Base-by-base conservation (phyloP, 805 yeast genomes). In the Saccharomycopsis sp. region DNA sequence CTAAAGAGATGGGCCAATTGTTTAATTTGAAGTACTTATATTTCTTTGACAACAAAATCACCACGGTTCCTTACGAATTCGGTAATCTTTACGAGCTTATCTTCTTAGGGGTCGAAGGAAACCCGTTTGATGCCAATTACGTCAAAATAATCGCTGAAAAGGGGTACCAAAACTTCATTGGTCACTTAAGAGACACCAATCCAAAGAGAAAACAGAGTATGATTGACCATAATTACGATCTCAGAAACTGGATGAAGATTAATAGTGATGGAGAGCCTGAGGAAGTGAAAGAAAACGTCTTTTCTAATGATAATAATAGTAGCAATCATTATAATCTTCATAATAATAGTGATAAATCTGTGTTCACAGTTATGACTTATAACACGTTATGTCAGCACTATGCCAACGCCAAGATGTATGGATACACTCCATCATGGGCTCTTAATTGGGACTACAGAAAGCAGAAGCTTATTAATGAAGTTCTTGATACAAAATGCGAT, bases 341-440 rank as follows among this genome's bases (percentile, higher is more conserved):
- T 41, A 23, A 47, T 5, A 17, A 50, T 14, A 15, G 24, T 5
- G 72, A 70, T 50, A 72, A 72, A 56, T 73, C 74, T 44, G 68
- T 80, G 3, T 91, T 94, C 70, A 86, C 97, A 0, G 74, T 92
- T 53, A 78, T 90, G 80, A 84, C 91, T 44, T 93, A 91, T 75
- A 94, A 94, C 73, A 89, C 96, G 1, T 77, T 94, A 69, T 94
- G 99, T 72, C 98, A 93, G 70, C 94, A 88, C 70, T 93, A 93
- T 74, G 97, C 98, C 1, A 90, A 97, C 2, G 81, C 94, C 20
- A 87, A 84, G 69, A 79, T 93, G 86, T 94, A 89, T 72, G 93
- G 88, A 67, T 93, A 89, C 69, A 91, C 98, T 1, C 98, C 98
- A 22, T 83, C 96, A 1, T 94, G 99, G 98, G 99, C 98, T 1